Conservation (phyloP, 371 early-diverging fungal genomes). For the Mortierella sp. region DNA sequence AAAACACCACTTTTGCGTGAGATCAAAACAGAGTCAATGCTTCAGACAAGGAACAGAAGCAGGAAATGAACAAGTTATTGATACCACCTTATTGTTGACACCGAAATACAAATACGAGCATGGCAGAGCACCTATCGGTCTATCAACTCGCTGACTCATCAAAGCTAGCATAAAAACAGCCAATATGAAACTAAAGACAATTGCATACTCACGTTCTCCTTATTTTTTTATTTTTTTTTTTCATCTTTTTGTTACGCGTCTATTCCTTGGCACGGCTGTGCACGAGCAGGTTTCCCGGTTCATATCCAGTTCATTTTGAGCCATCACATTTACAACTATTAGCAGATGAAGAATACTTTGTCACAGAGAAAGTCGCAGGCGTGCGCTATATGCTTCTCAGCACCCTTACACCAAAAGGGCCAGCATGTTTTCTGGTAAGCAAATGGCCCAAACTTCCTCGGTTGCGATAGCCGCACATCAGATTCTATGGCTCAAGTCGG, state of each 20-base stretch:
- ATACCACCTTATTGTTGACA: neutral
- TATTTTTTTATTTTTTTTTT: neutral
- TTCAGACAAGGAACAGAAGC: neutral
- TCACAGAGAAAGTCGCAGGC: constrained; percentile 93
- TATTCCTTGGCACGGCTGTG: neutral
- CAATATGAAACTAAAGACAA: neutral
- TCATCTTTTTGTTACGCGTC: neutral
- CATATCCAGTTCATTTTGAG: constrained; percentile 88
- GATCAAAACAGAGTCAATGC: neutral
- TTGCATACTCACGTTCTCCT: neutral
- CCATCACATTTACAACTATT: constrained; percentile 74
- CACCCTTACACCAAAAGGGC: constrained; percentile 66
- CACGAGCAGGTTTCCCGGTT: constrained; percentile 83
- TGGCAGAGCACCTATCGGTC: neutral
- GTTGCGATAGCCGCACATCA: neutral
- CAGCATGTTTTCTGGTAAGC: constrained; percentile 74
- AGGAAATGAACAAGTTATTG: neutral
- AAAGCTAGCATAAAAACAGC: neutral
- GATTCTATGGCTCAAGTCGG: neutral
- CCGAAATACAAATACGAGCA: neutral
- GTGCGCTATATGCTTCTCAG: constrained; percentile 81
- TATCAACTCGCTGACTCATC: constrained; percentile 1
- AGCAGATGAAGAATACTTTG: constrained; percentile 86
- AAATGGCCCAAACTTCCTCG: neutral
- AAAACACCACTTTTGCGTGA: neutral